These are phyloP conservation scores for Neurospora tetraspora DNA, from an alignment of 495 filamentous ascomycete genomes.

Conservation along the genomic window DNA sequence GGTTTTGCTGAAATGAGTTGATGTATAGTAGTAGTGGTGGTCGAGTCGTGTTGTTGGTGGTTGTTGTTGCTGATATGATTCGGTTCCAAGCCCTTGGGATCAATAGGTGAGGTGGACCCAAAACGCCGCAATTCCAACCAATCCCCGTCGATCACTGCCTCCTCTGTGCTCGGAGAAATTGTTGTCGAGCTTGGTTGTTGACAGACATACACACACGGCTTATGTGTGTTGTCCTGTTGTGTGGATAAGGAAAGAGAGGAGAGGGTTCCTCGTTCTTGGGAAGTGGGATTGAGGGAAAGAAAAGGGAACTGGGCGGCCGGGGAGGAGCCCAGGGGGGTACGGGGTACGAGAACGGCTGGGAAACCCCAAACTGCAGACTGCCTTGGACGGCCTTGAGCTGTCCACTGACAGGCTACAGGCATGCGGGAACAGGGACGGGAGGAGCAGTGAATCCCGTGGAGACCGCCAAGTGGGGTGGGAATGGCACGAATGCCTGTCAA, in stretches of 20 bases:
- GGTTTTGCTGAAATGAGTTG: background rate
- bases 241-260: background rate
- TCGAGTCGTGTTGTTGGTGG: background rate
- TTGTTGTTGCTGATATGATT: background rate
- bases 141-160: background rate
- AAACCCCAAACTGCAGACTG: background rate
- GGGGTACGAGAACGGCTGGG: background rate
- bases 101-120: background rate
- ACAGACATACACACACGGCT: background rate
- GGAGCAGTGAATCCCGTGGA: background rate
- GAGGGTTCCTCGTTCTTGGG: background rate
- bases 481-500: background rate
- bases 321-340: background rate
- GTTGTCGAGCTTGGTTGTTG: background rate
- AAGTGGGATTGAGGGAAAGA: background rate
- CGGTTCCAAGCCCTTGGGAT: background rate
- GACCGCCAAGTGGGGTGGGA: background rate
- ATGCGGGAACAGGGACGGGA: background rate
- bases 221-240: background rate
- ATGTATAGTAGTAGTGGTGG: background rate
- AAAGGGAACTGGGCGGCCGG: background rate
- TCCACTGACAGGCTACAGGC: background rate
- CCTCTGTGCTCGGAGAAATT: background rate
- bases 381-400: background rate
- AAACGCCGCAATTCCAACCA: background rate